Base-by-base conservation (phyloP, 73 alveolate species). In the Tetrahymena borealis region DNA sequence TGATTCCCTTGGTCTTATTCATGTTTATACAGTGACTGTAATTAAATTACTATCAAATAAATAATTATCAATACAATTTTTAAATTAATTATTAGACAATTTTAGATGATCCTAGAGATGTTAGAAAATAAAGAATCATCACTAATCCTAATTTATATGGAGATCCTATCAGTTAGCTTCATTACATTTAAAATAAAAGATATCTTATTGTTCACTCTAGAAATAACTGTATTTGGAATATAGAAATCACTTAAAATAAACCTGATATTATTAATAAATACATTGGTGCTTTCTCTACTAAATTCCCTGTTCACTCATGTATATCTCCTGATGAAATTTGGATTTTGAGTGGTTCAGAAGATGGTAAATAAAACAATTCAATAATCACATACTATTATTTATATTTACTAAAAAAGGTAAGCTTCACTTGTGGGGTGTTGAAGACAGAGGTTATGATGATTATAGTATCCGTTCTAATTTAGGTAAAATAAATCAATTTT, bases 331-430 rank as follows among this genome's bases (percentile, higher is more conserved):
- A 98, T 95, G 99, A 99, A 35, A 94, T 95, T 39, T 98, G 94
- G 94, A 78, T 98, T n/a, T 95, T 98, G 13, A 93, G 98, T 38
- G 99, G 99, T 31, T 95, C 98, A 42, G 99, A 98, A 94, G 98
- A 98, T 78, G 99, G 99, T 24, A 97, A 60, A n/a, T 60, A 2
- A 20, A 1, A 15, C 1, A 15, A 8, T 60, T 40, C n/a, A 7
- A 7, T 40, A 15, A 15, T 40, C 10, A 24, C 28, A 60, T 7
- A 6, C 35, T 60, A 13, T 15, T 3, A 60, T 60, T 20, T 60
- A n/a, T n/a, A n/a, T n/a, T 60, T 16, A 42, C 9, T 42, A 42
- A 10, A 24, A 20, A 18, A 60, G 85, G 85, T 60, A 60, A 90
- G 37, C 99, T 99, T 3, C 96, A 93, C 93, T 40, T 98, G 40